Conservation (phyloP, 2,329 filamentous ascomycete genomes). For the Triangularia setosa region DNA sequence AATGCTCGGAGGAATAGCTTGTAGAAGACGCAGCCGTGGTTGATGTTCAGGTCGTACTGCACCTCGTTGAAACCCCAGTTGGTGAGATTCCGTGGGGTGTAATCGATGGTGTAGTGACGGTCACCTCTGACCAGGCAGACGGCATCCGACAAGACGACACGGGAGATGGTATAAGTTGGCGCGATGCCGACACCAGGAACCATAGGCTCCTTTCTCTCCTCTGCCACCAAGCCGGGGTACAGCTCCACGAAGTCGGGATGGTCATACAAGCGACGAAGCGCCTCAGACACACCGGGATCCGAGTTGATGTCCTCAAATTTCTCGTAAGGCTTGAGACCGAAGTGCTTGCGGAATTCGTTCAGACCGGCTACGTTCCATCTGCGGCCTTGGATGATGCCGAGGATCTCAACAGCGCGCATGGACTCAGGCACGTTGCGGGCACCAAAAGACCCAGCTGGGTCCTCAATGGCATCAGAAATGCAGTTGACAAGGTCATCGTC, state of each 20-base stretch:
- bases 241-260: constrained; percentile 77
- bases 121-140: constrained; percentile 76
- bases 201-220: constrained; percentile 72
- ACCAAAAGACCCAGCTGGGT: constrained; percentile 71
- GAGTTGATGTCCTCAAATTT: constrained; percentile 82
- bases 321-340: constrained; percentile 69
- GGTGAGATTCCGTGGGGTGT: constrained; percentile 68
- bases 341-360: constrained; percentile 83
- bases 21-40: constrained; percentile 81
- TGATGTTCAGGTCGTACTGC: constrained; percentile 66
- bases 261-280: constrained; percentile 65
- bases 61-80: constrained; percentile 81
- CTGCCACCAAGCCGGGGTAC: constrained; percentile 73
- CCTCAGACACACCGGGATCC: constrained; percentile 64
- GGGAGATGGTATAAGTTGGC: constrained; percentile 71
- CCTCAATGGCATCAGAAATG: constrained; percentile 65
- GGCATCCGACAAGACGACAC: constrained; percentile 73
- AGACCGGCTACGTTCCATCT: constrained; percentile 74
- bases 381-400: constrained; percentile 74
- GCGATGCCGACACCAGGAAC: constrained; percentile 69
- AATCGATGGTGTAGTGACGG: constrained; percentile 75
- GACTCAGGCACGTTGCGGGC: constrained; percentile 69
- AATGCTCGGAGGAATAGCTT: constrained; percentile 78
- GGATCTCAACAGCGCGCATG: constrained; percentile 71
- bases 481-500: constrained; percentile 75